A percentile compares a stretch with the other conserved stretches of the same genome.
phyloP scores from a whole-genome alignment of 2,329 filamentous ascomycete species.

The Colletotrichum sidae region DNA sequence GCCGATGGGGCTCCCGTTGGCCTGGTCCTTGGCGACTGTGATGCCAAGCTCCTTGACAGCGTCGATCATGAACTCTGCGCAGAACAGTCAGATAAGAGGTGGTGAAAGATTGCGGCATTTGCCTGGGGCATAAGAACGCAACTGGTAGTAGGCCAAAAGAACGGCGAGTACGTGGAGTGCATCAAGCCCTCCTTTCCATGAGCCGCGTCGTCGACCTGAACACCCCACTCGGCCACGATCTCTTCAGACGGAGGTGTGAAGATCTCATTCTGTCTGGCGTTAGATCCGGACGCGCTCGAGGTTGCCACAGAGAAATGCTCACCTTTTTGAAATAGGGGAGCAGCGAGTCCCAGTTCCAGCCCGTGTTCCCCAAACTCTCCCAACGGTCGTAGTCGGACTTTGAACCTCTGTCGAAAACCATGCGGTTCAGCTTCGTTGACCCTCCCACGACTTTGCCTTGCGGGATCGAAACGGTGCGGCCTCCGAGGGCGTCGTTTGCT shows the following conservation, averaged over 20 bases:
- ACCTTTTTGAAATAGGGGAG: slow-evolving; percentile 48
- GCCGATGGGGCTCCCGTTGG: slow-evolving; percentile 37
- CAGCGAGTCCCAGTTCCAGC: slow-evolving; percentile 52
- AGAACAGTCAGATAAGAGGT: not conserved
- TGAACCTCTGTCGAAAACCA: slow-evolving; percentile 46
- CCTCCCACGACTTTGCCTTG: slow-evolving; percentile 42
- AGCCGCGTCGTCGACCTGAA: slow-evolving; percentile 42
- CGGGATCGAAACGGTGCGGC: slow-evolving; percentile 22
- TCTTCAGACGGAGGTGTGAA: slow-evolving; percentile 42
- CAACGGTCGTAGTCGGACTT: slow-evolving; percentile 48
- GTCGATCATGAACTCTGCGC: slow-evolving; percentile 37
- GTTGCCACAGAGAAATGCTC: too few species aligned
- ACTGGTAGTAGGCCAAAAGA: slow-evolving; percentile 46
- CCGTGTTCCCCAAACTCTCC: slow-evolving; percentile 50
- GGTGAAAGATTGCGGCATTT: not conserved
- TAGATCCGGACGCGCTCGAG: not conserved
- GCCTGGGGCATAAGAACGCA: slow-evolving; percentile 3
- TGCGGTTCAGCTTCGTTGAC: slow-evolving; percentile 46
- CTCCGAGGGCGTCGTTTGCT: slow-evolving; percentile 31
- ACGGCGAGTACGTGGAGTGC: slow-evolving; percentile 45
- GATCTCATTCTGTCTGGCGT: slow-evolving; percentile 29
- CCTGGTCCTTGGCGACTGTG: slow-evolving; percentile 33
- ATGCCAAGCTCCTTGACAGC: slow-evolving; percentile 40
- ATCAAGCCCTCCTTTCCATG: slow-evolving; percentile 44
- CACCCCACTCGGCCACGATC: slow-evolving; percentile 42